phyloP scores from a whole-genome alignment of 2,329 filamentous ascomycete species.

The Venturiaceae sp. region DNA sequence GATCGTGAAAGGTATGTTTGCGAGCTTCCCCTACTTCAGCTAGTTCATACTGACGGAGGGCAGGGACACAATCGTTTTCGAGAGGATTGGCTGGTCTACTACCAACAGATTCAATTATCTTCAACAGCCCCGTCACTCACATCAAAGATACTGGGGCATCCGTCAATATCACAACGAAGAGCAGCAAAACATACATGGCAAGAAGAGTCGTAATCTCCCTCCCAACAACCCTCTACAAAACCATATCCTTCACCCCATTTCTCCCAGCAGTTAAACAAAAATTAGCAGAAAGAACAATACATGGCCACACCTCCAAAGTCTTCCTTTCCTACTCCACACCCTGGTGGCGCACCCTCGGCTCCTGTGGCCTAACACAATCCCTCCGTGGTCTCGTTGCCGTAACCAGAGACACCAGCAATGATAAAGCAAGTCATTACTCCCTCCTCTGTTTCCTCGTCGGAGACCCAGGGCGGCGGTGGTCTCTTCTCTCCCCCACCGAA shows the following conservation, averaged over 20 bases:
- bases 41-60: too few species aligned
- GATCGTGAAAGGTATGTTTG: constrained; percentile 32
- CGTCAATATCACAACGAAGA: constrained; percentile 15
- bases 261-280: constrained; percentile 32
- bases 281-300: constrained; percentile 23
- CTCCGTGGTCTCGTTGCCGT: constrained; percentile 36
- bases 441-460: constrained; percentile 34
- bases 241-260: constrained; percentile 37
- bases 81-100: neutral
- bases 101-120: neutral
- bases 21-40: too few species aligned
- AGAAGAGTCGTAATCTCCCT: constrained; percentile 41
- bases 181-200: constrained; percentile 22
- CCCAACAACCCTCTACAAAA: constrained; percentile 35
- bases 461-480: constrained; percentile 27
- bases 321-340: constrained; percentile 36
- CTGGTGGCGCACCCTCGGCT: constrained; percentile 36
- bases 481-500: neutral
- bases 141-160: neutral
- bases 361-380: constrained; percentile 37
- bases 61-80: constrained; percentile 4
- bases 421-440: constrained; percentile 16
- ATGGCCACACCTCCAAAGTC: constrained; percentile 43
- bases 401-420: constrained; percentile 33
- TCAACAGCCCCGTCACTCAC: neutral